phyloP scores from a whole-genome alignment of 306 rosid species.

The Vigna reflexopilosa region DNA sequence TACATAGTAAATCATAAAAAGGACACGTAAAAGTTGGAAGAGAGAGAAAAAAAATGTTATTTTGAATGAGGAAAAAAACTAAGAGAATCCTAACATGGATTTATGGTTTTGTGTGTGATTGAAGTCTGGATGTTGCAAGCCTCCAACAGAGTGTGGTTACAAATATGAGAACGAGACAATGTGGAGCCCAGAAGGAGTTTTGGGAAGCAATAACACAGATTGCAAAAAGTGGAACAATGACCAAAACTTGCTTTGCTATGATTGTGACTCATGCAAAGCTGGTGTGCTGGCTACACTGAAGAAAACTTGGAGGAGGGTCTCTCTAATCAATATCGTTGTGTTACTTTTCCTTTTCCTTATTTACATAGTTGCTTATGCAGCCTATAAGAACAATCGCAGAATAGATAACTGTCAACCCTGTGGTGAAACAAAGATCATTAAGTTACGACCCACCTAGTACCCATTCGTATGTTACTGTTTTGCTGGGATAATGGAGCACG shows the following conservation, averaged over 20 bases:
- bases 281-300: conserved; percentile 69
- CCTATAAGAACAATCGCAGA: conserved; percentile 62
- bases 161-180: conserved; percentile 58
- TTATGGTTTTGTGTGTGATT: neutral
- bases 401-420: conserved; percentile 65
- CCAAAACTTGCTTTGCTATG: conserved; percentile 64
- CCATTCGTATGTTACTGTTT: too few species aligned
- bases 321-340: conserved; percentile 62
- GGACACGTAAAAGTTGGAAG: too few species aligned
- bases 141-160: conserved; percentile 74
- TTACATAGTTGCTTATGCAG: conserved; percentile 61
- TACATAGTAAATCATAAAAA: too few species aligned
- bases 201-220: conserved; percentile 44
- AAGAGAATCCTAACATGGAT: too few species aligned
- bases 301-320: conserved; percentile 85
- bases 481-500: too few species aligned
- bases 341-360: conserved; percentile 55
- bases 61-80: too few species aligned
- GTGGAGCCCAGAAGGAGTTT: conserved; percentile 49
- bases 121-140: conserved; percentile 91
- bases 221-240: conserved; percentile 77
- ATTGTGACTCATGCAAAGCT: conserved; percentile 81
- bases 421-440: conserved; percentile 68
- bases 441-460: conserved; percentile 48
- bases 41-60: too few species aligned